phyloP scores from a whole-genome alignment of 2,329 filamentous ascomycete species.

The Fusarium gaditjirri region DNA sequence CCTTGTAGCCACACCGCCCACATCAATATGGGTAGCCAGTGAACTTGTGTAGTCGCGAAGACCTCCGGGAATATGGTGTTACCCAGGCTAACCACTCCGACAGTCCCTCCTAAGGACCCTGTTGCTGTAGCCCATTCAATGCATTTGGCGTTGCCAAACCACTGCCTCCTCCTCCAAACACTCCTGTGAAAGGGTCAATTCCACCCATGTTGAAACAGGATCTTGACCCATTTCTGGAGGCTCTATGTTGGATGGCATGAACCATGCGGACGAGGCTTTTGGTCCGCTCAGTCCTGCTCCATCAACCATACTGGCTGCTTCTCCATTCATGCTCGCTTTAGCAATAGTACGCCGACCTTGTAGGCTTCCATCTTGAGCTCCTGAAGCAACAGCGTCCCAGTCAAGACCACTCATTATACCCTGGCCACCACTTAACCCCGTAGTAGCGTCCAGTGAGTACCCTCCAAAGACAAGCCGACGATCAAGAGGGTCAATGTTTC shows the following conservation, averaged over 20 bases:
- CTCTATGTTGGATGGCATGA: conserved; percentile 92
- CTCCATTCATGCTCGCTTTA: conserved; percentile 47
- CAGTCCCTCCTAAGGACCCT: conserved; percentile 43
- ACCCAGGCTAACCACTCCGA: conserved; percentile 18
- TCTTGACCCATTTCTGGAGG: conserved; percentile 71
- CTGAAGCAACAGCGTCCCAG: conserved; percentile 56
- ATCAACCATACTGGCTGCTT: conserved; percentile 30
- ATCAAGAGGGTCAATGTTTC: conserved; percentile 75
- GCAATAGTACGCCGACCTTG: conserved; percentile 45
- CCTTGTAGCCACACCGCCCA: background rate
- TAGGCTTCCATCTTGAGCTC: conserved; percentile 42
- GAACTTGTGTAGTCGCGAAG: conserved; percentile 7
- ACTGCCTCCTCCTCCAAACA: conserved; percentile 57
- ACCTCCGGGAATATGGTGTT: conserved; percentile 11
- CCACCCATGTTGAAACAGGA: conserved; percentile 54
- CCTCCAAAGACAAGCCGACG: conserved; percentile 80
- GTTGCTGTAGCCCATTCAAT: conserved; percentile 47
- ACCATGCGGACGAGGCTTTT: conserved; percentile 78
- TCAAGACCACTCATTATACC: conserved; percentile 55
- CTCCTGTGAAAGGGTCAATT: conserved; percentile 60
- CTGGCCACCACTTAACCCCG: conserved; percentile 50
- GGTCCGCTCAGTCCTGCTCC: conserved; percentile 45
- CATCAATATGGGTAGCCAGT: conserved; percentile 1
- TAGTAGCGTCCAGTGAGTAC: conserved; percentile 66
- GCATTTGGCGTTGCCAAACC: conserved; percentile 52